Evolutionary conservation across 2,329 filamentous ascomycete genomes (phyloP).

Genomic region (Arthrobotrys sinensis): DNA sequence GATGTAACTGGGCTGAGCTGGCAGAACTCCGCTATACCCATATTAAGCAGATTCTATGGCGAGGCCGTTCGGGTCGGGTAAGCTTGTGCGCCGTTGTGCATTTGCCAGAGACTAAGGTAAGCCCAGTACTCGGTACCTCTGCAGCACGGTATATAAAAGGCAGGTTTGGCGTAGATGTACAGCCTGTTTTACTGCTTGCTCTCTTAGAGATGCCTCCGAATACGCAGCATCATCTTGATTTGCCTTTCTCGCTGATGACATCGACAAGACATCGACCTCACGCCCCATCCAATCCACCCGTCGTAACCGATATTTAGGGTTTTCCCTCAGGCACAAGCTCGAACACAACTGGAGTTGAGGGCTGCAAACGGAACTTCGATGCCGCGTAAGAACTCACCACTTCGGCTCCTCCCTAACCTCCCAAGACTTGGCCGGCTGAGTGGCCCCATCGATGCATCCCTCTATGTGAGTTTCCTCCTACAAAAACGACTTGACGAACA

Average conservation of each 20-base stretch:
- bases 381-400: constrained; percentile 44
- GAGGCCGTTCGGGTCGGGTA: constrained; percentile 23
- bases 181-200: background rate
- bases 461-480: background rate
- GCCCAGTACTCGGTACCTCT: constrained; percentile 18
- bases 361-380: constrained; percentile 52
- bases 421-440: constrained; percentile 59
- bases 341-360: background rate
- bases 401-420: constrained; percentile 61
- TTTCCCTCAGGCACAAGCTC: constrained; percentile 17
- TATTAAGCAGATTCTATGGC: constrained; percentile 5
- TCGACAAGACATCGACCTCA: constrained; percentile 11
- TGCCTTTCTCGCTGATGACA: constrained; percentile 4
- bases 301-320: constrained; percentile 7
- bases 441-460: constrained; percentile 50
- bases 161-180: constrained; percentile 38
- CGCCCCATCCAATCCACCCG: constrained; percentile 8
- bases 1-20: constrained; percentile 46
- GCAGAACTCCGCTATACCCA: constrained; percentile 20
- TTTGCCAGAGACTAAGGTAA: constrained; percentile 23
- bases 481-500: background rate
- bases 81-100: constrained; percentile 41
- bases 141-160: constrained; percentile 14
- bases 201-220: constrained; percentile 9
- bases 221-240: background rate